phyloP scores from a whole-genome alignment of 78 protist species.

The Planoprotostelium fungivorum region DNA sequence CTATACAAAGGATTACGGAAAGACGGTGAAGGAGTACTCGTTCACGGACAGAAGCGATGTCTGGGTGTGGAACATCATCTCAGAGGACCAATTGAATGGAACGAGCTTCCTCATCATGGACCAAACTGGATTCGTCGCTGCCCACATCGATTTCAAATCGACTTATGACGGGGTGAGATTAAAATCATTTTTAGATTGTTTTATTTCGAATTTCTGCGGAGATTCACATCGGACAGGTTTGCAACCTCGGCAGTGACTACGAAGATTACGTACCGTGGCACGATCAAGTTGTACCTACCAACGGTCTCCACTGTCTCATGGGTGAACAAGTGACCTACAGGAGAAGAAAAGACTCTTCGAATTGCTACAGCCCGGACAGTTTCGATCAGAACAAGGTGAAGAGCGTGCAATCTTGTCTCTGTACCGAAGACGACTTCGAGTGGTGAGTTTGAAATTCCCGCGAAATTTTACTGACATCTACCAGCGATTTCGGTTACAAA shows the following conservation, averaged over 20 bases:
- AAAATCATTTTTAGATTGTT: too few species aligned
- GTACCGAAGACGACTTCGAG: slow-evolving; percentile 8
- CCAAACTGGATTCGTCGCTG: not conserved
- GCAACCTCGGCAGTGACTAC: not conserved
- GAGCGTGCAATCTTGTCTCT: not conserved
- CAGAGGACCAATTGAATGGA: not conserved
- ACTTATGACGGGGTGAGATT: not conserved
- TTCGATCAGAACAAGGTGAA: not conserved
- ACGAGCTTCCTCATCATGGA: not conserved
- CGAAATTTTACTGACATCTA: not conserved
- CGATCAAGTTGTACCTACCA: not conserved
- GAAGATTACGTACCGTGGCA: not conserved
- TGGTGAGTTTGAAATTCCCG: not conserved
- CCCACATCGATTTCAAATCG: not conserved
- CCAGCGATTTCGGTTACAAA: not conserved
- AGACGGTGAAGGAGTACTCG: too few species aligned
- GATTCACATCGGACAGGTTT: too few species aligned
- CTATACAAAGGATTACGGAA: too few species aligned
- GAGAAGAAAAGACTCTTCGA: not conserved
- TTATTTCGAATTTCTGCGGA: too few species aligned
- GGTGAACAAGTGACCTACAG: not conserved
- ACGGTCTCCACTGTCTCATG: slow-evolving; percentile 3
- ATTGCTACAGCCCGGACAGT: not conserved
- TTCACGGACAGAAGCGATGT: not conserved
- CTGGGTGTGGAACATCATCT: not conserved